These are phyloP conservation scores for Perkinsus marinus DNA, from an alignment of 169 alveolate genomes.

Conservation along the genomic window DNA sequence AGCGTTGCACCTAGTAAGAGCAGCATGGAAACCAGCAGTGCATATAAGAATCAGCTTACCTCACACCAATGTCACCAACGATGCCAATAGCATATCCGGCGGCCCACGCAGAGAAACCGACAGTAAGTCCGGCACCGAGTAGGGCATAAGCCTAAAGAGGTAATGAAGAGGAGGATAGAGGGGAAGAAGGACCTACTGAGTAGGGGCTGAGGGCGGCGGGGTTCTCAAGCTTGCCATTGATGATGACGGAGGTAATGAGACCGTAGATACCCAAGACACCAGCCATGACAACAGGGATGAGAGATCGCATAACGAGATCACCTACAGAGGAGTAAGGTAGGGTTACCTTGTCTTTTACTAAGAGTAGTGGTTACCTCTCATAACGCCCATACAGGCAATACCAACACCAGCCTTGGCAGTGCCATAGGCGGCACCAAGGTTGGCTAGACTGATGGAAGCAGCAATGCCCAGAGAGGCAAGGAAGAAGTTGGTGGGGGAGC, in stretches of 20 bases:
- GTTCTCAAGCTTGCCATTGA: constrained; percentile 28
- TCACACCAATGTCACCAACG: constrained; percentile 78
- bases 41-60: constrained; percentile 56
- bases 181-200: not conserved
- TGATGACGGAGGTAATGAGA: constrained; percentile 65
- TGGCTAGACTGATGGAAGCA: constrained; percentile 36
- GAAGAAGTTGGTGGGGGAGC: constrained; percentile 44
- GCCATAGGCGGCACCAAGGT: constrained; percentile 76
- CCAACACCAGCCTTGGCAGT: constrained; percentile 79
- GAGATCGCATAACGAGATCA: constrained; percentile 71
- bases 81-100: constrained; percentile 78
- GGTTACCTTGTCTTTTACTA: not conserved
- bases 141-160: constrained; percentile 58
- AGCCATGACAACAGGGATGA: constrained; percentile 83
- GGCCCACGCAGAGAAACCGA: constrained; percentile 66
- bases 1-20: constrained; percentile 1
- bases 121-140: constrained; percentile 71
- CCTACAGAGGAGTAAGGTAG: not conserved
- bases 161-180: constrained; percentile 17
- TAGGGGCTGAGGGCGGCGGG: constrained; percentile 9
- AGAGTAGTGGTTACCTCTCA: constrained; percentile 39
- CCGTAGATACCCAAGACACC: constrained; percentile 85
- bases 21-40: constrained; percentile 9
- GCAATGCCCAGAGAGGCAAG: constrained; percentile 76
- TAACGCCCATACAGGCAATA: constrained; percentile 74